Evolutionary conservation across 2,329 filamentous ascomycete genomes (phyloP).

Genomic region (Stenocarpella maydis): DNA sequence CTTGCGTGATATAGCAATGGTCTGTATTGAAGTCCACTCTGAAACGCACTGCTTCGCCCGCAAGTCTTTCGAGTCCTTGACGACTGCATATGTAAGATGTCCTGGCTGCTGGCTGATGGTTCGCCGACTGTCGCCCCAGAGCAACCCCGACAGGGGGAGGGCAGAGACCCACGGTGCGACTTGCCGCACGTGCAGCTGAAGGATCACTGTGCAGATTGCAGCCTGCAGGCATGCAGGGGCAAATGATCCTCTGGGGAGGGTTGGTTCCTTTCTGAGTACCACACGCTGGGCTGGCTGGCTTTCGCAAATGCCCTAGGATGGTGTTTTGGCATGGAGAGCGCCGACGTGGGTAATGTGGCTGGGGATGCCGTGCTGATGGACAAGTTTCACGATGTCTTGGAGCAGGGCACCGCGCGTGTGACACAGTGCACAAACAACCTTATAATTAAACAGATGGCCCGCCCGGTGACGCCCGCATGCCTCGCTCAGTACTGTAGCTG

Average conservation of each 20-base stretch:
- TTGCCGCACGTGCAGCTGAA: conserved; percentile 17
- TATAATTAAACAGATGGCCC: conserved; percentile 7
- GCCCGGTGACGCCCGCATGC: neutral
- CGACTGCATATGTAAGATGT: neutral
- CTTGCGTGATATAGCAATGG: neutral
- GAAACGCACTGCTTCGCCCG: conserved; percentile 2
- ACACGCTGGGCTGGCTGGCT: no score
- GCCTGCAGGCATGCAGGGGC: conserved; percentile 29
- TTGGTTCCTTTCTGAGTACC: conserved; percentile 18
- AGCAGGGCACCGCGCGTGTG: neutral
- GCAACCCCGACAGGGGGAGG: conserved; percentile 11
- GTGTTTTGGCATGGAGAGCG: neutral
- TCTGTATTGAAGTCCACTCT: neutral
- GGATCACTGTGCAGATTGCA: conserved; percentile 31
- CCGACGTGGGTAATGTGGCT: conserved; percentile 3
- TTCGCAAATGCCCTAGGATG: neutral
- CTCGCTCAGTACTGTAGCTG: neutral
- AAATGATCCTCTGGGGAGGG: conserved; percentile 23
- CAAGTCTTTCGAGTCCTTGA: neutral
- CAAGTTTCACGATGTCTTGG: conserved; percentile 26
- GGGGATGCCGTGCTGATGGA: conserved; percentile 7
- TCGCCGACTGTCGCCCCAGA: conserved; percentile 1
- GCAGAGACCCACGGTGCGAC: conserved; percentile 23
- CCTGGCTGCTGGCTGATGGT: no score
- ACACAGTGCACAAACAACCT: conserved; percentile 16